phyloP scores from a whole-genome alignment of 257 asterid genomes.

The Solanum neorickii region DNA sequence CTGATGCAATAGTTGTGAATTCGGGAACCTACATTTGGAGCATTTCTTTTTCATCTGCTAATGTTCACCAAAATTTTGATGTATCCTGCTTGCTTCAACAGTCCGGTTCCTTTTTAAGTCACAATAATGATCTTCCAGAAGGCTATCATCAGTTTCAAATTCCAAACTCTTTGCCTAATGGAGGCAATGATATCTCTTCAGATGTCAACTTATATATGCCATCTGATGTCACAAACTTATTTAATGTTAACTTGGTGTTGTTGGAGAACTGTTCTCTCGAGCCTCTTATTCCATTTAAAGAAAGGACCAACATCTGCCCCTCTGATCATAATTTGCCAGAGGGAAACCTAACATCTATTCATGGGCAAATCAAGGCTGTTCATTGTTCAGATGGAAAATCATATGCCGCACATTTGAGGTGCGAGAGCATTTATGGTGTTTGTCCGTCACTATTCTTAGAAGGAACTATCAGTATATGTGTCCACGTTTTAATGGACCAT shows the following conservation, averaged over 20 bases:
- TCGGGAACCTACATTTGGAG: conserved; percentile 40
- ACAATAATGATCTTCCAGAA: conserved; percentile 14
- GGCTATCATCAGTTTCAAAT: conserved; percentile 11
- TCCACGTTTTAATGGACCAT: conserved; percentile 47
- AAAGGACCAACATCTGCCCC: conserved; percentile 12
- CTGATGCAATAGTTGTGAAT: conserved; percentile 15
- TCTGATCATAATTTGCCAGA: conserved; percentile 43
- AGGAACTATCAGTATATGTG: conserved; percentile 35
- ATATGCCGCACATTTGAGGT: conserved; percentile 20
- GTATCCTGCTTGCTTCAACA: conserved; percentile 5
- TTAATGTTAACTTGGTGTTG: conserved; percentile 25
- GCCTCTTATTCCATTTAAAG: conserved; percentile 15
- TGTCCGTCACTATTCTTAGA: conserved; percentile 23
- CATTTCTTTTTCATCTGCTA: conserved; percentile 34
- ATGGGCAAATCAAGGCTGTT: conserved; percentile 49
- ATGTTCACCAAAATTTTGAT: conserved; percentile 28
- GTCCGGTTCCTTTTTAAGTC: conserved; percentile 6
- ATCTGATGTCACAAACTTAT: conserved; percentile 23
- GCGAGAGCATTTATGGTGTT: conserved; percentile 5
- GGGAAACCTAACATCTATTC: conserved; percentile 55
- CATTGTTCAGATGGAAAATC: conserved; percentile 33
- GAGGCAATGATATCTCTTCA: conserved; percentile 18
- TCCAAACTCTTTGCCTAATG: conserved; percentile 9
- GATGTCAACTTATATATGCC: conserved; percentile 39
- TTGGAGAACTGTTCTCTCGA: conserved; percentile 5